Evolutionary conservation across 768 basidiomycete genomes (phyloP).

Genomic region (Mycena pura): DNA sequence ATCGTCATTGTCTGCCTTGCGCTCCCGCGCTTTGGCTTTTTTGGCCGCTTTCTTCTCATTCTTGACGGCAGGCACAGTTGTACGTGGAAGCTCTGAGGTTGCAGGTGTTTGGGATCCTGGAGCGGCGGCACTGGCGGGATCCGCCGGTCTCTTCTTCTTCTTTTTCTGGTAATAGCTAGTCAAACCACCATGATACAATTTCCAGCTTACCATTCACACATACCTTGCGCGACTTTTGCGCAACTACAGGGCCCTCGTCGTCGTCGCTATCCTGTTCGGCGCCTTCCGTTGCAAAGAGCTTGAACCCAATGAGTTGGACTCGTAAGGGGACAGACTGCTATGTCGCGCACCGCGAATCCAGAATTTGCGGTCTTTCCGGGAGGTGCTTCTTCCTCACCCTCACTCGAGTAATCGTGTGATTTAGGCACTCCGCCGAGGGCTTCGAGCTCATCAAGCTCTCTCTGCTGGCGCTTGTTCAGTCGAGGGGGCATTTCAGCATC

Average conservation of each 20-base stretch:
- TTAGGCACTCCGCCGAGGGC: constrained; percentile 50
- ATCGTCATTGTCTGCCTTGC: constrained; percentile 75
- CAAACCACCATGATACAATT: not conserved
- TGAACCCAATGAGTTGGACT: constrained; percentile 27
- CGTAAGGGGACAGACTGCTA: not conserved
- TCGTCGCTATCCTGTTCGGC: constrained; percentile 36
- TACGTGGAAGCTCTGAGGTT: constrained; percentile 1
- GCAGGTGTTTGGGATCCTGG: constrained; percentile 13
- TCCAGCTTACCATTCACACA: not conserved
- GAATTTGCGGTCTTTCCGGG: constrained; percentile 21
- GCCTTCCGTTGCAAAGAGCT: constrained; percentile 51
- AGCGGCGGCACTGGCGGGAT: constrained; percentile 12
- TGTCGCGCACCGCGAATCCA: constrained; percentile 52
- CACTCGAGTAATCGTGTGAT: constrained; percentile 39
- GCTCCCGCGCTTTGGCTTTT: constrained; percentile 70
- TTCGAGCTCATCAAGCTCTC: constrained; percentile 82
- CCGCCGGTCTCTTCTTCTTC: constrained; percentile 46
- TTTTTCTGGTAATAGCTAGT: constrained; percentile 46
- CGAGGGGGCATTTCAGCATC: constrained; percentile 78
- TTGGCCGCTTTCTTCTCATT: constrained; percentile 67
- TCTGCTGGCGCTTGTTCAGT: constrained; percentile 85
- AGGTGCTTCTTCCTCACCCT: constrained; percentile 44
- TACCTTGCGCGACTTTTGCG: constrained; percentile 48
- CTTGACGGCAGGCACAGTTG: constrained; percentile 29
- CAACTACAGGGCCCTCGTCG: constrained; percentile 37